A percentile compares a stretch with the other conserved stretches of the same genome.
Conservation (phyloP, 2,329 filamentous ascomycete species). For the Chalaropsis ovoidea region DNA sequence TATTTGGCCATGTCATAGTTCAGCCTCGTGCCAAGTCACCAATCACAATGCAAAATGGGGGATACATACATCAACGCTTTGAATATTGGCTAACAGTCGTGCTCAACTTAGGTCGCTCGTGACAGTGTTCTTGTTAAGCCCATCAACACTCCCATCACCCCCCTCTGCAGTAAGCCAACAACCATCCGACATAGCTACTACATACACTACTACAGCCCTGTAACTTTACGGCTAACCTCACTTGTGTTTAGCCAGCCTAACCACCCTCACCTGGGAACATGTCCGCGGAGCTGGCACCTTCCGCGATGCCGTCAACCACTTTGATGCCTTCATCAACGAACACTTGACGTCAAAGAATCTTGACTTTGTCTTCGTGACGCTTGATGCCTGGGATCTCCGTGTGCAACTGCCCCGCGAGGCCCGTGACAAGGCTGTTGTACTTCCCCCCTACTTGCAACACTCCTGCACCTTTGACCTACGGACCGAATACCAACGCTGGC, state of each 20-base stretch:
- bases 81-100: slow-evolving; percentile 18
- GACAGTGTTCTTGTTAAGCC: slow-evolving; percentile 97
- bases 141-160: slow-evolving; percentile 96
- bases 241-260: slow-evolving; percentile 64
- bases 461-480: slow-evolving; percentile 93
- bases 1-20: not conserved
- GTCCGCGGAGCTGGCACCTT: slow-evolving; percentile 95
- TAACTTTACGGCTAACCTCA: not conserved
- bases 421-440: slow-evolving; percentile 92
- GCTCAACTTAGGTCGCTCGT: slow-evolving; percentile 61
- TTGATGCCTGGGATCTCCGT: slow-evolving; percentile 96
- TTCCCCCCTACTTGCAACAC: slow-evolving; percentile 94
- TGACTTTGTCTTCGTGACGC: slow-evolving; percentile 95
- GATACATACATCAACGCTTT: too few species aligned
- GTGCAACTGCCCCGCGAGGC: slow-evolving; percentile 96
- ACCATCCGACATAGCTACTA: slow-evolving; percentile 17
- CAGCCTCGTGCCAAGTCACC: not conserved
- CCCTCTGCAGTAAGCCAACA: slow-evolving; percentile 72
- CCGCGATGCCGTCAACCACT: slow-evolving; percentile 89
- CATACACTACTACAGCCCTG: slow-evolving; percentile 16
- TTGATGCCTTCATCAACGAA: slow-evolving; percentile 87
- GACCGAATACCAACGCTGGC: slow-evolving; percentile 97
- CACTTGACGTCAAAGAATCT: slow-evolving; percentile 82
- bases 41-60: not conserved
- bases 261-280: slow-evolving; percentile 97